These are phyloP conservation scores for Mycena crocata DNA, from an alignment of 768 basidiomycete genomes.

Conservation along the genomic window DNA sequence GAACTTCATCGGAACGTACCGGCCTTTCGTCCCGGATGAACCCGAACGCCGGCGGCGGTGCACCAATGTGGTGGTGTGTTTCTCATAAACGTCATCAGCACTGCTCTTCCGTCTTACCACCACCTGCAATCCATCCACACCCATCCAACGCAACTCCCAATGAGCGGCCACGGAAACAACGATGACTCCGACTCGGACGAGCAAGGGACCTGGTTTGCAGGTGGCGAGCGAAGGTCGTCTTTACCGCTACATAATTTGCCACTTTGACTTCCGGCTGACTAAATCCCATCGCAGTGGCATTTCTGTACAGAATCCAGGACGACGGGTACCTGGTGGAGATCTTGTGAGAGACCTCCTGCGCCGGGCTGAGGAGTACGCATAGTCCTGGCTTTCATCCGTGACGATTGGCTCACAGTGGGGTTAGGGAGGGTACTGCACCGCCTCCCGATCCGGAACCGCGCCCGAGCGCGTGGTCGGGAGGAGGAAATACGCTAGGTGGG, in stretches of 20 bases:
- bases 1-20: no score
- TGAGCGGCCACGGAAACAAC: constrained; percentile 34
- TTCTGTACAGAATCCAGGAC: constrained; percentile 73
- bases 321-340: constrained; percentile 43
- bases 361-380: constrained; percentile 70
- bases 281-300: constrained; percentile 63
- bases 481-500: constrained; percentile 73
- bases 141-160: no score
- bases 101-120: background rate
- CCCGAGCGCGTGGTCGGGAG: constrained; percentile 55
- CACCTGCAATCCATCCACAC: background rate
- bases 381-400: constrained; percentile 29
- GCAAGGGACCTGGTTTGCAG: constrained; percentile 70
- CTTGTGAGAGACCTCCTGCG: constrained; percentile 67
- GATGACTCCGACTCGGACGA: constrained; percentile 55
- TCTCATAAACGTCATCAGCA: no score
- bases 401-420: constrained; percentile 2
- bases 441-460: constrained; percentile 21
- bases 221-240: constrained; percentile 74
- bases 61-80: no score
- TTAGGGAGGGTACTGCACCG: constrained; percentile 25
- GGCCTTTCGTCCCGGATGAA: no score
- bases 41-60: no score
- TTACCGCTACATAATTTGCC: background rate
- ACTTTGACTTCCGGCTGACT: background rate